These are phyloP conservation scores for Marasmius oreades DNA, from an alignment of 1,284 basidiomycete species.

Conservation along the genomic window DNA sequence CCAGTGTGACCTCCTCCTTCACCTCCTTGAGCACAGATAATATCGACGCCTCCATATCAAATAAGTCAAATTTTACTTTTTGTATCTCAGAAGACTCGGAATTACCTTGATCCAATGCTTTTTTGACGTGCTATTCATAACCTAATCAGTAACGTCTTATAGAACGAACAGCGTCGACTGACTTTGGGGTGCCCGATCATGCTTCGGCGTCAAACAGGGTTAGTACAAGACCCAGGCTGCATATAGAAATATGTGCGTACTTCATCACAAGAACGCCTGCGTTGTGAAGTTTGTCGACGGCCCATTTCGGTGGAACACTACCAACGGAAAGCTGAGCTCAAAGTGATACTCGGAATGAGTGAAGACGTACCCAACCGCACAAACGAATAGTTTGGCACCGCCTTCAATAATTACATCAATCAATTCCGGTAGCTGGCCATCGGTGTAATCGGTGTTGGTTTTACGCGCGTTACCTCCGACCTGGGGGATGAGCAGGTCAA, in stretches of 20 bases:
- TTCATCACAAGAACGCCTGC: slow-evolving; percentile 85
- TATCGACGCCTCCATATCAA: slow-evolving; percentile 61
- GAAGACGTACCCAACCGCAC: slow-evolving; percentile 51
- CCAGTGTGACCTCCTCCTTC: slow-evolving; percentile 81
- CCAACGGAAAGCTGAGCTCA: neutral
- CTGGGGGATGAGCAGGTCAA: slow-evolving; percentile 81
- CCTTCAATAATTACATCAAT: slow-evolving; percentile 79
- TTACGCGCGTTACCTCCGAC: slow-evolving; percentile 76
- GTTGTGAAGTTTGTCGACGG: slow-evolving; percentile 77
- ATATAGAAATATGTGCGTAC: slow-evolving; percentile 37
- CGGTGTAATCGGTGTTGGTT: slow-evolving; percentile 81
- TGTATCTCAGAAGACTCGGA: neutral
- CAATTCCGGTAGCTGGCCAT: slow-evolving; percentile 71
- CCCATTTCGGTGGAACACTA: slow-evolving; percentile 77
- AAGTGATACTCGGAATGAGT: neutral
- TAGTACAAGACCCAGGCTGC: neutral
- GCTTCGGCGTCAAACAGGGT: slow-evolving; percentile 32
- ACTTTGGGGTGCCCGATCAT: slow-evolving; percentile 91
- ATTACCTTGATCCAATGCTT: slow-evolving; percentile 71
- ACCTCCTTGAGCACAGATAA: slow-evolving; percentile 82
- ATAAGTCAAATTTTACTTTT: slow-evolving; percentile 4
- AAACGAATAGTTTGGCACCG: slow-evolving; percentile 78
- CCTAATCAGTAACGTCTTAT: neutral
- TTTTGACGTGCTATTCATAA: slow-evolving; percentile 62
- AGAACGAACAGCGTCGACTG: slow-evolving; percentile 9